Base-by-base conservation (phyloP, 2,329 filamentous ascomycete genomes). In the Botrytis hyacinthi region DNA sequence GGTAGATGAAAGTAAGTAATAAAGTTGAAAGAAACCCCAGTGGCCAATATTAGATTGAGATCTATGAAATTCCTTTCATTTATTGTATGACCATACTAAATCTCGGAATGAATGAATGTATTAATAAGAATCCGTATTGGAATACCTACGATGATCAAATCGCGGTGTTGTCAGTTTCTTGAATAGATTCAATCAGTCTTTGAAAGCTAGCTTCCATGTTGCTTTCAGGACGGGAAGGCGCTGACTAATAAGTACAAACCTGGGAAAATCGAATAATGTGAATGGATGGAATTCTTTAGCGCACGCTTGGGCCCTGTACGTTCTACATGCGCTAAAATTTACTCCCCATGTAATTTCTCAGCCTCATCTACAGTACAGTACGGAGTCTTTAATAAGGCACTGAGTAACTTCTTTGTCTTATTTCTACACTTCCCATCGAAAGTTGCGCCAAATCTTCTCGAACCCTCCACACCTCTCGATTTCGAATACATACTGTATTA, bases 91-190 rank as follows among this genome's bases (percentile, higher is more conserved):
- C 48, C 66, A 68, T 68, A 57, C 22, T 5, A 42, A 57, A 57
- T 57, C 16, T 42, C 48, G 35, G 32, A 57, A 68, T 68, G 48
- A 57, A 26, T 42, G 48, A 57, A 57, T 42, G 44, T 5, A 57
- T 44, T 44, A 44, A 26, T 57, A 32, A 32, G 48, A n/a, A 20
- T 42, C 40, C 35, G 66, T 32, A 32, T 32, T n/a, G 48, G 44
- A 54, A 44, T 67, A 60, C 70, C 70, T 68, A 44, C 70, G 70
- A 72, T 57, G 70, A 40, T 72, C 46, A 37, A 72, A 71, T 72
- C 70, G 62, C 48, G 70, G 70, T 72, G 29, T 72, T 72, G 32
- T 51, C 54, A 32, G 54, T 59, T 68, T 68, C 44, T 32, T 67
- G 70, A 60, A 72, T 72, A 68, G 70, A 66, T 26, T 68, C 70